phyloP scores from a whole-genome alignment of 805 yeast genomes.

The Saccharomycopsis malanga region DNA sequence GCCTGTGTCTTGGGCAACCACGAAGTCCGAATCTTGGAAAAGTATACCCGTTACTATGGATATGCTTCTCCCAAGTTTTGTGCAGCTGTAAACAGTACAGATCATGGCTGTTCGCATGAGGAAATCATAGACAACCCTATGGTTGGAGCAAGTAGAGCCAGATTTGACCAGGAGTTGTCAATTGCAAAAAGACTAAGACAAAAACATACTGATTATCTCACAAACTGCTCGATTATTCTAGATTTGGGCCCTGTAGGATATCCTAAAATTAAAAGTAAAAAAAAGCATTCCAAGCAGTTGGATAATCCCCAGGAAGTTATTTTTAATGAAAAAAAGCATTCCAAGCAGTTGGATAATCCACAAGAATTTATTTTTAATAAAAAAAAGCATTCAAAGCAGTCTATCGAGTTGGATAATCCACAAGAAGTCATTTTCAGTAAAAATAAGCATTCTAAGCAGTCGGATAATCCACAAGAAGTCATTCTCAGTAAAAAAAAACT shows the following conservation, averaged over 20 bases:
- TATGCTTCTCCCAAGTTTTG: slow-evolving; percentile 32
- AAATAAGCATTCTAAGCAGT: background rate
- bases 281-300: background rate
- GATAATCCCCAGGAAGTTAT: too few relatives aligned
- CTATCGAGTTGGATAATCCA: background rate
- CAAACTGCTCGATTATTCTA: slow-evolving; percentile 57
- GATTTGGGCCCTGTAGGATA: slow-evolving; percentile 46
- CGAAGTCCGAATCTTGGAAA: slow-evolving; percentile 61
- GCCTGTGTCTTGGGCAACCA: slow-evolving; percentile 87
- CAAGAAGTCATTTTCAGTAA: background rate
- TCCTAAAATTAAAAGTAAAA: background rate
- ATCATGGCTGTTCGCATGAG: background rate
- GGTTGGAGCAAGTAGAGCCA: slow-evolving; percentile 23
- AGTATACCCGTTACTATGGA: slow-evolving; percentile 57
- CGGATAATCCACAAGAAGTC: slow-evolving; percentile 22
- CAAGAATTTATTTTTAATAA: too few relatives aligned
- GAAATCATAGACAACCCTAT: background rate
- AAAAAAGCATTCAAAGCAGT: background rate
- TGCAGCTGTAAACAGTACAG: slow-evolving; percentile 2
- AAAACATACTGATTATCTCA: slow-evolving; percentile 53
- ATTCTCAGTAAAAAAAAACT: background rate
- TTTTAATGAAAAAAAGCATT: background rate
- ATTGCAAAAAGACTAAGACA: slow-evolving; percentile 36
- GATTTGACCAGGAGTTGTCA: slow-evolving; percentile 14
- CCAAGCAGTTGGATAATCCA: too few relatives aligned